Conservation (phyloP, 1,284 basidiomycete genomes). For the Malassezia caprae region DNA sequence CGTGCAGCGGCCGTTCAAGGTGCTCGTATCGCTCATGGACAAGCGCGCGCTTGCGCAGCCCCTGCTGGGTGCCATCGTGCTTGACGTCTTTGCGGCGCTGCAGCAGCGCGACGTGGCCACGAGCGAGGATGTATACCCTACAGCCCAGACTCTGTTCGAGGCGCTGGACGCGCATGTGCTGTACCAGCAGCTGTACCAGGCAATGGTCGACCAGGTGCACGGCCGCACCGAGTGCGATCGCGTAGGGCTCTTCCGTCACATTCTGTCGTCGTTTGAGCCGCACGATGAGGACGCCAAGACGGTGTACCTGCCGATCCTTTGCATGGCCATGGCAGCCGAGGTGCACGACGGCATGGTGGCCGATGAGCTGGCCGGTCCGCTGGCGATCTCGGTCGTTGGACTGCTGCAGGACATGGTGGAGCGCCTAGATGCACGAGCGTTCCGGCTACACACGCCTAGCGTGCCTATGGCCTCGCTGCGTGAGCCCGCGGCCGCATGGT, state of each 20-base stretch:
- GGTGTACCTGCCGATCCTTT: slow-evolving; percentile 60
- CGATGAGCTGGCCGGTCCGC: neutral
- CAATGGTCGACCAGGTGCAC: slow-evolving; percentile 48
- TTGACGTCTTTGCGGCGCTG: slow-evolving; percentile 64
- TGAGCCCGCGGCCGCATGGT: neutral
- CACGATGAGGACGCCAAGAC: slow-evolving; percentile 72
- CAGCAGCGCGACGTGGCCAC: slow-evolving; percentile 45
- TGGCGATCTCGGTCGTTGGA: neutral
- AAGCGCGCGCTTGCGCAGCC: slow-evolving; percentile 88
- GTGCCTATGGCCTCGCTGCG: neutral
- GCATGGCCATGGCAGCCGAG: neutral
- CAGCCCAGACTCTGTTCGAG: slow-evolving; percentile 81
- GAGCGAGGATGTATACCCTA: slow-evolving; percentile 60
- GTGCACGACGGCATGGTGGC: neutral
- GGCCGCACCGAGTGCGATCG: slow-evolving; percentile 5
- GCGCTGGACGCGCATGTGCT: slow-evolving; percentile 77
- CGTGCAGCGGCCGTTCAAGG: slow-evolving; percentile 73
- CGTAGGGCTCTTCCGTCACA: slow-evolving; percentile 54
- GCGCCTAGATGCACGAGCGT: neutral
- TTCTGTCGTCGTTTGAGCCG: slow-evolving; percentile 60
- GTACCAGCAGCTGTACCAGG: slow-evolving; percentile 66
- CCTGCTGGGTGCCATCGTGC: slow-evolving; percentile 66
- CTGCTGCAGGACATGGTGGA: slow-evolving; percentile 9
- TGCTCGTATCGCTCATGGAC: slow-evolving; percentile 86
- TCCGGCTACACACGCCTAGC: neutral